Evolutionary conservation across 208 protist genomes (phyloP), one percentile per base, ranked within the genome.

Genomic region (Crithidia brevicula): DNA sequence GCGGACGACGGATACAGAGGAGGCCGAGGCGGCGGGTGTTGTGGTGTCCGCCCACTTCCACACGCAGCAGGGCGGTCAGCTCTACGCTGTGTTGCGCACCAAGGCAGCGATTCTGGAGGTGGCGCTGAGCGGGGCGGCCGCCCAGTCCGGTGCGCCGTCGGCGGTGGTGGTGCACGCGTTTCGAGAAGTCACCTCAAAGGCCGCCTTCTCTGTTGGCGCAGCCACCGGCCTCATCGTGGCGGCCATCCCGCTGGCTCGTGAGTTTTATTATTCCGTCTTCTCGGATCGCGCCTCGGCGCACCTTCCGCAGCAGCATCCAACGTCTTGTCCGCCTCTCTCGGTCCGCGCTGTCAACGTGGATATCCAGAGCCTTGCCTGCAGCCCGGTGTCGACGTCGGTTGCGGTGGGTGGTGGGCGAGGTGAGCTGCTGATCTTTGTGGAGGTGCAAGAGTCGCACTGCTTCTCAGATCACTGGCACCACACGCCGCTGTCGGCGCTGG

Each of bases 381-480:
- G 77, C 49, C 85, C 87, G 4, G 49, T 67, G 10, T 52, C 46
- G 11, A 51, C 68, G 22, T 60, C 69, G 16, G 77, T 93, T n/a
- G 90, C 86, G 16, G 51, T 96, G 1, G 90, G 90, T 38, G 90
- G 90, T 11, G 69, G 60, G 4, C 85, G 90, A 2, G 90, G 90
- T 23, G 90, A 96, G 78, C 63, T 96, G 40, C 45, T 89, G 23
- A 68, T 93, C 42, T 93, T 82, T 62, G 82, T 82, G 43, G 76
- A 82, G 28, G 65, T 90, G 11, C 68, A 65, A 18, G 76, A 81
- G 43, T 15, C 71, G 9, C 85, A 96, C 72, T 83, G 77, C 72
- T 96, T 96, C 72, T 74, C 90, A 6, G 90, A 96, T 59, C 90
- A 96, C 71, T 96, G 90, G 90, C 90, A 96, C 73, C 90, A 96